phyloP scores from a whole-genome alignment of 2,329 filamentous ascomycete species.

The Xylariaceae sp. region DNA sequence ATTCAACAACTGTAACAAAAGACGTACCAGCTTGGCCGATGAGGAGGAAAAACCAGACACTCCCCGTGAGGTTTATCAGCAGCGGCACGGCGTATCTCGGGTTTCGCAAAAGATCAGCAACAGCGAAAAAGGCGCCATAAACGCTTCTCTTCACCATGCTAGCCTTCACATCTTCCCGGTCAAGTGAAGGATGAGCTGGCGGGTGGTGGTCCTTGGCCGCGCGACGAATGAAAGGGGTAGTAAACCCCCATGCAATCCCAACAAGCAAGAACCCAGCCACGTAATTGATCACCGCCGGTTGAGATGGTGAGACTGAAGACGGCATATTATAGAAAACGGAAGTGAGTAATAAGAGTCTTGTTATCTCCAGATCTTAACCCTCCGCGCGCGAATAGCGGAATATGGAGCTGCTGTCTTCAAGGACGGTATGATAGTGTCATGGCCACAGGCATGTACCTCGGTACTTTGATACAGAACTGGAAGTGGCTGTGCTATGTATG shows the following conservation, averaged over 20 bases:
- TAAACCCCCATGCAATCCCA: slow-evolving; percentile 87
- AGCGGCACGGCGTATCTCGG: slow-evolving; percentile 81
- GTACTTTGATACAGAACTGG: no score
- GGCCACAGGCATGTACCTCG: no score
- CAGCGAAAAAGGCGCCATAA: slow-evolving; percentile 64
- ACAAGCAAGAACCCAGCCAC: slow-evolving; percentile 85
- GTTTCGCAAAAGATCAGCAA: slow-evolving; percentile 71
- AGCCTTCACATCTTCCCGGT: slow-evolving; percentile 43
- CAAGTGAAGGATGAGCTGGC: slow-evolving; percentile 50
- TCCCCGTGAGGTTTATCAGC: slow-evolving; percentile 83
- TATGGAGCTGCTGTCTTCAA: no score
- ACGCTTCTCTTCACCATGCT: slow-evolving; percentile 60
- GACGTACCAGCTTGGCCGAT: slow-evolving; percentile 83
- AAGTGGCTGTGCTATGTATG: no score
- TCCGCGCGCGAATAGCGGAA: no score
- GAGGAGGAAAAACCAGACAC: slow-evolving; percentile 92
- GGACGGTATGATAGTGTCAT: no score
- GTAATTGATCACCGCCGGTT: slow-evolving; percentile 67
- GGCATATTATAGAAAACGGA: slow-evolving; percentile 19
- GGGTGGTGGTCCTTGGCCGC: slow-evolving; percentile 73
- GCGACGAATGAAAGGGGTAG: slow-evolving; percentile 83
- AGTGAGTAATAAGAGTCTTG: no score
- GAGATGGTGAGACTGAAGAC: slow-evolving; percentile 19
- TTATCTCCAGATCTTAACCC: no score
- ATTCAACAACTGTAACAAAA: not conserved